A percentile compares a stretch with the other conserved stretches of the same genome.
Conservation (phyloP, 225 moss, liverwort and hornwort species). For the Anthoceros angustus region DNA sequence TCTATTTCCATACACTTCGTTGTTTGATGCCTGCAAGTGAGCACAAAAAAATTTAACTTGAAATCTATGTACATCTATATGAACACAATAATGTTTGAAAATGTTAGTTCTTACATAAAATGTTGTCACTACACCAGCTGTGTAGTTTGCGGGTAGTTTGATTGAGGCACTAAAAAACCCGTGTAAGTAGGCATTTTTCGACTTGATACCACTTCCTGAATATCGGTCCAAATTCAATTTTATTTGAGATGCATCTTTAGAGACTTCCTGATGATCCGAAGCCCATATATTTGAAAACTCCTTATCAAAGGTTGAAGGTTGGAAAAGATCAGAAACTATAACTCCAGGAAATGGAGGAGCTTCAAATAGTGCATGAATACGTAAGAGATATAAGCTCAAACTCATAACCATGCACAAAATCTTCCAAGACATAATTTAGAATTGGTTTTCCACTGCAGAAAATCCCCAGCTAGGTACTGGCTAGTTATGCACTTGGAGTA, state of each 20-base stretch:
- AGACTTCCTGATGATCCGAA: background rate
- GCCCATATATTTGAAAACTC: background rate
- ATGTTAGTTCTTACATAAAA: conserved; percentile 42
- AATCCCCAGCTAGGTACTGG: too few relatives aligned
- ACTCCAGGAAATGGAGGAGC: background rate
- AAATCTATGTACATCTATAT: background rate
- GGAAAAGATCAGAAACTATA: background rate
- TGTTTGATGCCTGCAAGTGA: conserved; percentile 49
- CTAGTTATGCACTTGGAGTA: too few relatives aligned
- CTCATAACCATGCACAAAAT: background rate
- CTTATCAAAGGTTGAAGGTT: background rate
- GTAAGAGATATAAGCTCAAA: background rate
- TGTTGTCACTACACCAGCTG: conserved; percentile 65
- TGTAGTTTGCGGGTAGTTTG: conserved; percentile 70
- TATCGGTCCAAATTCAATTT: background rate
- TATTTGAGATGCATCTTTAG: background rate
- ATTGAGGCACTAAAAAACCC: conserved; percentile 79
- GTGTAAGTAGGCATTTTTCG: conserved; percentile 51
- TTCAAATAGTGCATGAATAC: background rate
- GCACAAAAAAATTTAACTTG: background rate
- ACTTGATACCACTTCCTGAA: conserved; percentile 55
- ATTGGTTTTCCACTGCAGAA: too few relatives aligned
- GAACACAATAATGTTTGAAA: background rate
- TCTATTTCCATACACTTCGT: conserved; percentile 37
- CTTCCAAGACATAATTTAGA: background rate